Evolutionary conservation across 208 protist species (phyloP), one percentile per base, ranked within the genome.

Genomic region (Acanthamoeba royreba): DNA sequence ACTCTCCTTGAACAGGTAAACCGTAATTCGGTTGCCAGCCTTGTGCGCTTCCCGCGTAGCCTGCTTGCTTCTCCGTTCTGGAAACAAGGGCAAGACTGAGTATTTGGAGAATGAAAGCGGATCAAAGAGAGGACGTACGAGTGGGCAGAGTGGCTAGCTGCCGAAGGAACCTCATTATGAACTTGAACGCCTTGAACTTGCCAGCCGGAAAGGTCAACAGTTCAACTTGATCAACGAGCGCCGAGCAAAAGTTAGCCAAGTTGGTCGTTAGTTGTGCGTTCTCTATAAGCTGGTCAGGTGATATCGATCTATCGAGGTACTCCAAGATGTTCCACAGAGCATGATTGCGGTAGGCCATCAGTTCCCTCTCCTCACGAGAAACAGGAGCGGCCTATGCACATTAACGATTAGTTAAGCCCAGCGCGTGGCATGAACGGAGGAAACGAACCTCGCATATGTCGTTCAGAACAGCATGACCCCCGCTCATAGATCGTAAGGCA

Each of bases 341-440:
- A 31, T 90, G 83, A 33, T 90, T 90, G 25, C 66, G 49, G 31
- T 90, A 90, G 55, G 83, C 83, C 83, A 90, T 7, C 49, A 69
- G 2, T 15, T 90, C 83, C 3, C 40, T 2, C 55, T 90, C 83
- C 22, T 90, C 83, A 13, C 52, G 55, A 25, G 55, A 25, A 25
- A 31, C 49, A 11, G 83, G 13, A 0, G 83, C 83, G 8, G 83
- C 83, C 74, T 85, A 22, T 17, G 69, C 43, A 8, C 43, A 31
- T 43, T 25, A 45, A 38, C 19, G 53, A n/a, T 61, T 61, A 19
- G 53, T 61, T 61, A 28, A 61, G 53, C n/a, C n/a, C 19, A 19
- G n/a, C 53, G 53, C 19, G 53, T 28, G 53, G 53, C 53, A 19
- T 61, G 19, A n/a, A 61, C n/a, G 53, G n/a, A n/a, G 22, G 53